Base-by-base conservation (phyloP, 768 basidiomycete species). In the Xerocomus spinulosus region DNA sequence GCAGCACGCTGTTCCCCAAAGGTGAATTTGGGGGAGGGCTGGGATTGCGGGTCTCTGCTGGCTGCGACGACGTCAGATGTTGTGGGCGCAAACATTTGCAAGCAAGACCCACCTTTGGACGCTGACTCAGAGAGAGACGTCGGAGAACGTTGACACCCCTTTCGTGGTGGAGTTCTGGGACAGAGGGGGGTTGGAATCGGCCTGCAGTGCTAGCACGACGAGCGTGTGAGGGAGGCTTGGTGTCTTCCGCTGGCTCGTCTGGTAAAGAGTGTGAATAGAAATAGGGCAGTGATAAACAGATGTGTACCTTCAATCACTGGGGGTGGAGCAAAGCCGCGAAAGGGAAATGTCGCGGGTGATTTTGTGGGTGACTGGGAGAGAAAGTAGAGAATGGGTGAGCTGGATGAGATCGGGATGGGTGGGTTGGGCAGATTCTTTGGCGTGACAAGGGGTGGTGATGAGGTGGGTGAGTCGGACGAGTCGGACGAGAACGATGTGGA, bases 321-420 rank as follows among this genome's bases (percentile, higher is more conserved):
- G 7, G 76, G 60, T 9, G 77, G 70, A 1, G 78, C 72, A 53
- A 71, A 70, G 3, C 64, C 63, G 4, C 79, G 78, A 71, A 83
- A 83, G 18, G 85, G 83, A 60, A 83, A 82, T 8, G 81, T 79
- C 4, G 73, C 63, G 13, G 70, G 67, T 0, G 72, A 56, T 56
- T 80, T 82, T 13, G 81, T 38, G 9, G 84, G 81, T 3, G 82
- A 79, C 54, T 83, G 80, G 42, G 64, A 64, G 34, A 87, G 63
- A 66, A 85, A 83, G 62, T 84, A 82, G 42, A 89, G 67, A 45
- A 88, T 83, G 38, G 87, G 87, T 4, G 87, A 87, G 5, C 73
- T 76, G 6, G 85, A 78, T 4, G 82, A 80, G 9, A 75, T 60
- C 7, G 73, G 68, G 39, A 81, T 58, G 37, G 72, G 73, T 3